Evolutionary conservation across 192 early-diverging fungal species (phyloP), one percentile per base, ranked within the genome.

Genomic region (Physocladia obscura): DNA sequence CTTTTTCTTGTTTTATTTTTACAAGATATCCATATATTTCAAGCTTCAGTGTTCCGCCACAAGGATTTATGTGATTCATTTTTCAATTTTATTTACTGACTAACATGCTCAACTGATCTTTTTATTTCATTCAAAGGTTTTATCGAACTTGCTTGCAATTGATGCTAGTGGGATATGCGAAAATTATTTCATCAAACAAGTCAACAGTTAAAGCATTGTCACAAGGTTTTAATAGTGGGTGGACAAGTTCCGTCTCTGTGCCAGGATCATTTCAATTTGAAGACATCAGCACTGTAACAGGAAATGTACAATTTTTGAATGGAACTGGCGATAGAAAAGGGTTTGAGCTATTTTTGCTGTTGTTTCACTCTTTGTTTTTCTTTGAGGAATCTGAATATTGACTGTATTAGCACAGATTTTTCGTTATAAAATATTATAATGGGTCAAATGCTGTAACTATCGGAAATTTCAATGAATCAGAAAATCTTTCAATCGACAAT

Each of bases 11-110:
- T n/a, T n/a, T n/a, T n/a, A n/a, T n/a, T n/a, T n/a, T n/a, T n/a
- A n/a, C 40, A 8, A 51, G 63, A 11, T 65, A 65, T 52, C 63
- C 63, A n/a, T 27, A 30, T 26, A 65, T 65, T 34, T 49, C 63
- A 35, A 13, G 17, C 1, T 65, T 65, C 26, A 36, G 35, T 17
- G 26, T 22, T 1, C 63, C 63, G 3, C 63, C 63, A 11, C 21
- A 15, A 11, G 49, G 47, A 6, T 65, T 65, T 36, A 52, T 65
- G 63, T 63, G 61, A 63, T 36, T 29, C 19, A n/a, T n/a, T n/a
- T n/a, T n/a, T n/a, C n/a, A n/a, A n/a, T n/a, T n/a, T n/a, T n/a
- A n/a, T n/a, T n/a, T n/a, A n/a, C n/a, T n/a, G n/a, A n/a, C n/a
- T n/a, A n/a, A n/a, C n/a, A n/a, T n/a, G n/a, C n/a, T n/a, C n/a